Evolutionary conservation across 257 asterid genomes (phyloP), one percentile per base, ranked within the genome.

Genomic region (Schizonepeta tenuifolia): DNA sequence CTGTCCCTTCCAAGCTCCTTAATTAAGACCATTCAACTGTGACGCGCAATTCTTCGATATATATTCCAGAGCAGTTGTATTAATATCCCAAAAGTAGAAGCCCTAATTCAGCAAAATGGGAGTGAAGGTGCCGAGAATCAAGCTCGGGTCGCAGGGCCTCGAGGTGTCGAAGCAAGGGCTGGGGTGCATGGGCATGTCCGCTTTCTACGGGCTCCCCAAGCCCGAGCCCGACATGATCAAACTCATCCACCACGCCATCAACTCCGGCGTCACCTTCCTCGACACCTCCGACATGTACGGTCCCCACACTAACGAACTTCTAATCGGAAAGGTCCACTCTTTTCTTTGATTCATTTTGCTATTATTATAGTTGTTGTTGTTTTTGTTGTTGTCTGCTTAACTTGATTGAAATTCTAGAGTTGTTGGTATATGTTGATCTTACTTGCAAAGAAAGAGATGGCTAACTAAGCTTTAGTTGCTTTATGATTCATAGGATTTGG

Each of bases 101-200:
- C n/a, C 33, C 51, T 14, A 43, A 14, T 24, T 65, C 57, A 6
- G 41, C 43, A 17, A 4, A 59, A 50, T 63, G 69, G 59, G 17
- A 36, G 53, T 60, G 20, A 63, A 11, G 0, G 67, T 74, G 54
- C 64, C 79, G 0, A 72, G 73, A 55, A 43, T 82, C 3, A 82
- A 79, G 56, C 79, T 82, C 0, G 86, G 86, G 0, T 78, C 83
- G 3, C 81, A 78, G 49, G 86, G 86, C 3, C 40, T 82, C 0
- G 67, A 82, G 28, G 86, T 82, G 2, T 82, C 86, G 1, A 63
- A 47, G 0, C 86, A 78, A 2, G 86, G 86, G 9, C 81, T 82
- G 3, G 83, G 83, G 1, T 79, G 86, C 49, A 75, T 79, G 86
- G 75, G 83, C 26, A 82, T 82, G 82, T 69, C 83, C 7, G 71